phyloP scores from a whole-genome alignment of 176 grass and related monocot species.

The Guadua angustifolia region DNA sequence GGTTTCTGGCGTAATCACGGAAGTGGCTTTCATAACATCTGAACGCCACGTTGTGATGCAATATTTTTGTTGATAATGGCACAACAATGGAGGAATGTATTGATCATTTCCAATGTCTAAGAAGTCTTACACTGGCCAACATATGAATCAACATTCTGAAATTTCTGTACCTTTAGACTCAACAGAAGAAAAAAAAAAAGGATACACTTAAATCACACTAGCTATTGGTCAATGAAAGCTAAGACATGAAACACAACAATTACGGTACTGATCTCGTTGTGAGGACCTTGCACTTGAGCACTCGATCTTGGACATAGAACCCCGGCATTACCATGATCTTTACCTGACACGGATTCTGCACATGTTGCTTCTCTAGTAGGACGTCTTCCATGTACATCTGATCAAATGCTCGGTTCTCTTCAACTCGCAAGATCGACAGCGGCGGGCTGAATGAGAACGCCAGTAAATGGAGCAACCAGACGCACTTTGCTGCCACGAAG shows the following conservation, averaged over 20 bases:
- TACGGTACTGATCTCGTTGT: constrained; percentile 43
- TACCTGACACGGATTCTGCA: constrained; percentile 47
- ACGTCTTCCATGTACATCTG: constrained; percentile 82
- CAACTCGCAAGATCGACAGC: constrained; percentile 59
- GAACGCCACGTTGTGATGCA: constrained; percentile 32
- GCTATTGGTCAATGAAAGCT: constrained; percentile 18
- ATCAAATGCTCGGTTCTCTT: constrained; percentile 61
- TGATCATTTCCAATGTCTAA: neutral
- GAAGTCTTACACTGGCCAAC: constrained; percentile 20
- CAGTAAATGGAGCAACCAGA: constrained; percentile 88
- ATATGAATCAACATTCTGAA: constrained; percentile 26
- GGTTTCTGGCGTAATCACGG: constrained; percentile 16
- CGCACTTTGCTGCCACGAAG: constrained; percentile 85
- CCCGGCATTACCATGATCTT: constrained; percentile 86
- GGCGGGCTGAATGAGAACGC: constrained; percentile 79
- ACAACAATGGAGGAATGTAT: constrained; percentile 26
- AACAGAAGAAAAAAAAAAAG: neutral
- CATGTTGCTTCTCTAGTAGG: constrained; percentile 51
- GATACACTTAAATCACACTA: constrained; percentile 35
- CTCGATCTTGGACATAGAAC: constrained; percentile 79
- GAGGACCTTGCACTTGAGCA: constrained; percentile 84
- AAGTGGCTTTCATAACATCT: neutral
- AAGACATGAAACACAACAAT: constrained; percentile 5
- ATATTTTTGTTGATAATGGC: constrained; percentile 35
- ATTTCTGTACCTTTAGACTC: constrained; percentile 21